These are phyloP conservation scores for Fusarium longipes DNA, from an alignment of 2,329 filamentous ascomycete genomes.

Conservation along the genomic window DNA sequence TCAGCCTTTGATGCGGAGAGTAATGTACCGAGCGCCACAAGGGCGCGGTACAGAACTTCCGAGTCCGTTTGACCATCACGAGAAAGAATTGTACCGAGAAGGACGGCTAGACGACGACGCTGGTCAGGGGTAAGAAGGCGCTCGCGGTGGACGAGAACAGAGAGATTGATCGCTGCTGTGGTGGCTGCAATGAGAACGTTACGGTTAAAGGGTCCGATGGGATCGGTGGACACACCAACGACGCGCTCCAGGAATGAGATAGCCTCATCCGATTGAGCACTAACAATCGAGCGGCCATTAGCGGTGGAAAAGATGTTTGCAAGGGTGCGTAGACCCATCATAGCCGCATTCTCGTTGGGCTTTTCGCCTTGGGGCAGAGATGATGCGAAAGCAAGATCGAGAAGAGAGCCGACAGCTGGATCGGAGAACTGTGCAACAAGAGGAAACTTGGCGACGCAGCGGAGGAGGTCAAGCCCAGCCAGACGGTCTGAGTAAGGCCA, in stretches of 20 bases:
- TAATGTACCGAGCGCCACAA: slow-evolving; percentile 84
- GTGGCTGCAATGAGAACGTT: slow-evolving; percentile 86
- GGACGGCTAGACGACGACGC: slow-evolving; percentile 63
- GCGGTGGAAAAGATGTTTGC: slow-evolving; percentile 85
- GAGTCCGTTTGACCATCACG: slow-evolving; percentile 73
- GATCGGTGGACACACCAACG: slow-evolving; percentile 61
- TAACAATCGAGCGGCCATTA: slow-evolving; percentile 74
- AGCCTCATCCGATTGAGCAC: slow-evolving; percentile 68
- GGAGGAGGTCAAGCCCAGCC: slow-evolving; percentile 86
- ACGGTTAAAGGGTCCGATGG: slow-evolving; percentile 71
- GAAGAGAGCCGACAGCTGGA: slow-evolving; percentile 65
- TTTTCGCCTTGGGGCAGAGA: slow-evolving; percentile 61
- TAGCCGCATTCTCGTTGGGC: slow-evolving; percentile 80
- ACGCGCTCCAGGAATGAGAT: slow-evolving; percentile 73
- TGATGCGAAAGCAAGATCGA: slow-evolving; percentile 63
- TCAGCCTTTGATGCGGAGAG: slow-evolving; percentile 65
- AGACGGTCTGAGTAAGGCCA: slow-evolving; percentile 88
- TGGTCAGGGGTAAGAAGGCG: slow-evolving; percentile 52
- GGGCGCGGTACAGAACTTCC: slow-evolving; percentile 83
- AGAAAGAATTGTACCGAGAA: slow-evolving; percentile 70
- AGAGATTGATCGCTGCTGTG: slow-evolving; percentile 86
- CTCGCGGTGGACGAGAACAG: slow-evolving; percentile 72
- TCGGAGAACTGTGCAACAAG: slow-evolving; percentile 71
- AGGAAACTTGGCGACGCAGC: slow-evolving; percentile 79
- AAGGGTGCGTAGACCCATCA: slow-evolving; percentile 85